phyloP scores from a whole-genome alignment of 2,329 filamentous ascomycete genomes.

The Alternaria sp. region DNA sequence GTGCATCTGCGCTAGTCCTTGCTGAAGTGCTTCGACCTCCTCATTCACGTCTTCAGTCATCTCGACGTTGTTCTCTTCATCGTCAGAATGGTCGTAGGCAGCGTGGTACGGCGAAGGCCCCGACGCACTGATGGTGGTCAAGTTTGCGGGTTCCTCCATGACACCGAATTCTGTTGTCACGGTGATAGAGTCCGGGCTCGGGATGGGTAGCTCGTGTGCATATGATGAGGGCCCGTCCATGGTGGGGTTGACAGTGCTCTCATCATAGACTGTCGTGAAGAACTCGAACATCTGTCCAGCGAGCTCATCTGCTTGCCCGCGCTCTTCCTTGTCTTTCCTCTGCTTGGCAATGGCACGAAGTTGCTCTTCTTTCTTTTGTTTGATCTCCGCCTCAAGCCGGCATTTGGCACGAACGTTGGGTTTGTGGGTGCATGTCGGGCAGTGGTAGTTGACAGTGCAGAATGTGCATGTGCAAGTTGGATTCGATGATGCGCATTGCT shows the following conservation, averaged over 20 bases:
- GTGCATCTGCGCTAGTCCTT: slow-evolving; percentile 6
- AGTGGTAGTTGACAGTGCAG: slow-evolving; percentile 50
- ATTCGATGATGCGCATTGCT: slow-evolving; percentile 41
- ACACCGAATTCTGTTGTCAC: slow-evolving; percentile 46
- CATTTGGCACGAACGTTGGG: slow-evolving; percentile 44
- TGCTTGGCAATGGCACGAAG: slow-evolving; percentile 34
- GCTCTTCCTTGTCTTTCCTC: slow-evolving; percentile 42
- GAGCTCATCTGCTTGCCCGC: slow-evolving; percentile 43
- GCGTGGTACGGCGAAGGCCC: slow-evolving; percentile 22
- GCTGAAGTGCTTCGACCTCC: slow-evolving; percentile 9
- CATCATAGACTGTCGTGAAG: slow-evolving; percentile 34
- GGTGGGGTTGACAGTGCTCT: slow-evolving; percentile 8
- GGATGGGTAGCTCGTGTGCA: slow-evolving; percentile 19
- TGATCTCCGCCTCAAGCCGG: slow-evolving; percentile 43
- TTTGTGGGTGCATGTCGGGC: slow-evolving; percentile 46
- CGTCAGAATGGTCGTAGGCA: slow-evolving; percentile 16
- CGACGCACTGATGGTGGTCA: slow-evolving; percentile 37
- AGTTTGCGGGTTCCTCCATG: slow-evolving; percentile 36
- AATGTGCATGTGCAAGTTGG: slow-evolving; percentile 48
- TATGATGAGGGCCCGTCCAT: slow-evolving; percentile 4
- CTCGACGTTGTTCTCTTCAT: slow-evolving; percentile 23
- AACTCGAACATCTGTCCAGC: slow-evolving; percentile 46
- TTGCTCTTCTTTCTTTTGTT: slow-evolving; percentile 40
- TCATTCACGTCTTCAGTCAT: slow-evolving; percentile 25
- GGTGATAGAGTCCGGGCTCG: slow-evolving; percentile 43